These are phyloP conservation scores for Rubus idaeus DNA, from an alignment of 306 rosid species.

Conservation along the genomic window DNA sequence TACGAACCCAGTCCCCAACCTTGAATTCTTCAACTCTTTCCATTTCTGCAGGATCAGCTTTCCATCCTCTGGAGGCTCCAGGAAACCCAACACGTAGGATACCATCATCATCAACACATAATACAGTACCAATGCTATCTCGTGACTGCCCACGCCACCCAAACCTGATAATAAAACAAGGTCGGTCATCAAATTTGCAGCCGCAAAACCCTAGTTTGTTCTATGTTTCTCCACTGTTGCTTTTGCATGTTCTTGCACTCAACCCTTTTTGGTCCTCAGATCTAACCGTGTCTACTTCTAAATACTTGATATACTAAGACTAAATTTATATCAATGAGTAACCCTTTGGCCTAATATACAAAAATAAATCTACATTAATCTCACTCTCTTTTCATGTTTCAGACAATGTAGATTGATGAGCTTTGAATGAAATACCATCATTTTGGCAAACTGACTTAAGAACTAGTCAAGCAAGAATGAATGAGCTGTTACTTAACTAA, in stretches of 20 bases:
- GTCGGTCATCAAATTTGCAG: background rate
- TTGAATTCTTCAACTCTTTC: slow-evolving; percentile 97
- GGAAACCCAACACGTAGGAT: slow-evolving; percentile 99
- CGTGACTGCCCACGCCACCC: slow-evolving; percentile 99
- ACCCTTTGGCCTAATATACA: background rate
- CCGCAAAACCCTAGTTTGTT: background rate
- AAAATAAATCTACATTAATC: background rate
- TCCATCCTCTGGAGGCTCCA: slow-evolving; percentile 99
- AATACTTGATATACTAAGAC: background rate
- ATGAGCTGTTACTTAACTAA: background rate
- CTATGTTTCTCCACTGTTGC: background rate
- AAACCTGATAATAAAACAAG: slow-evolving; percentile 53
- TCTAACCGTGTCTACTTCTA: background rate
- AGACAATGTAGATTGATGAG: background rate
- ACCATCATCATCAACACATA: slow-evolving; percentile 97
- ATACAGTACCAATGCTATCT: slow-evolving; percentile 95
- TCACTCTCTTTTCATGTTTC: background rate
- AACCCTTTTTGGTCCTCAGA: background rate
- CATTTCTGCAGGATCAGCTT: slow-evolving; percentile 99
- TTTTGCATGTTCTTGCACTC: slow-evolving; percentile 1
- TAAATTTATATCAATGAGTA: background rate
- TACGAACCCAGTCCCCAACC: slow-evolving; percentile 98
- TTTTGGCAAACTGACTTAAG: background rate
- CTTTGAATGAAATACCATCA: background rate
- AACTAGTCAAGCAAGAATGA: background rate